Base-by-base conservation (phyloP, 2,329 filamentous ascomycete genomes). In the Colletotrichum gloeosporioides region DNA sequence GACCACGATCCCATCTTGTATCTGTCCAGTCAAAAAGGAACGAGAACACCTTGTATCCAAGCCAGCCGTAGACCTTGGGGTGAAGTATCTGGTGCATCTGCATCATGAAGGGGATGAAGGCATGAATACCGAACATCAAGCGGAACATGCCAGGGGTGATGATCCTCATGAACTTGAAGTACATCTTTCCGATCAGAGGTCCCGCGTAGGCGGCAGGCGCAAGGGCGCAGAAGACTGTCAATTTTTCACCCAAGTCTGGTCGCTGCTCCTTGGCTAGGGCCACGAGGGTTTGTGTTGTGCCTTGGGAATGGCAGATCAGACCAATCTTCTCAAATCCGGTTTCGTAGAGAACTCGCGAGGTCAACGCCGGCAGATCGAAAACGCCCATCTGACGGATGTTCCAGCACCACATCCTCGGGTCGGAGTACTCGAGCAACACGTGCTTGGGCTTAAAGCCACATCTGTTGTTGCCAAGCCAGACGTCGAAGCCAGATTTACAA, bases 381-480 rank as follows among this genome's bases (percentile, higher is more conserved):
- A 96, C 93, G 5, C 96, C 96, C 94, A 98, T 98, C 81, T 98
- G 95, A 0, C 95, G 92, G 71, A 98, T 98, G 79, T 98, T 98
- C 96, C 96, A 99, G 55, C 93, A 92, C 96, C 96, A 98, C 95
- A 98, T 98, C 34, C 96, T 91, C 2, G 96, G 96, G 81, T 99
- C 96, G 4, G 87, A 87, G 78, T 94, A 92, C 3, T 91, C 85
- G 53, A 98, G 90, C 27, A 93, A 85, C 4, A 89, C 90, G 82
- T 99, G 96, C 78, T 92, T 91, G 1, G 96, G 96, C 1, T 90
- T 87, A 84, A 97, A 95, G 2, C 96, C 96, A 82, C 96, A 98
- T 25, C 96, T 91, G 82, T 98, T 98, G 85, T 98, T 98, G 6
- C 96, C 96, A 18, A 98, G 89, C 96, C 96, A 99, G 53, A 99